phyloP scores from a whole-genome alignment of 176 grass and related monocot genomes.

The Pharus latifolius region DNA sequence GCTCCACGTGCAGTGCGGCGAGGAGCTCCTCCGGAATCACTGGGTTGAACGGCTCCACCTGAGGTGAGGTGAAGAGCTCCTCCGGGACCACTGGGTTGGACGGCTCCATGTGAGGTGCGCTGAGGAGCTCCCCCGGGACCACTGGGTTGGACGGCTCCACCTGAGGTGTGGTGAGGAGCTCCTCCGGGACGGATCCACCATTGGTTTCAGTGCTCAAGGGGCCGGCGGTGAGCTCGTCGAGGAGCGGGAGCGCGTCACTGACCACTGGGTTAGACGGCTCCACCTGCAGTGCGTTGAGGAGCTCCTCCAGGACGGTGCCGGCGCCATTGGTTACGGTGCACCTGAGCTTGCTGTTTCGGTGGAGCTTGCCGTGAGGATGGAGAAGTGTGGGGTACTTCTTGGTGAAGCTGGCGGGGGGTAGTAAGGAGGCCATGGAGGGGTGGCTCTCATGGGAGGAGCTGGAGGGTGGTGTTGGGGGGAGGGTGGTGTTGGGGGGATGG shows the following conservation, averaged over 20 bases:
- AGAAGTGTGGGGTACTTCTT: not conserved
- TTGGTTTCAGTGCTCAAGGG: too few relatives aligned
- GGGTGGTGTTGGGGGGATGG: not conserved
- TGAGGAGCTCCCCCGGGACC: not conserved
- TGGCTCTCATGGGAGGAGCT: slow-evolving; percentile 13
- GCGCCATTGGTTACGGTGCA: not conserved
- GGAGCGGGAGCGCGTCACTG: too few relatives aligned
- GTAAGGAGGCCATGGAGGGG: slow-evolving; percentile 44
- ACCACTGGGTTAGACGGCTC: too few relatives aligned
- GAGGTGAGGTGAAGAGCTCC: slow-evolving; percentile 4
- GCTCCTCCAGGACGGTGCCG: not conserved
- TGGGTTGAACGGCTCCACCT: slow-evolving; percentile 36
- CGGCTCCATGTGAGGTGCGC: not conserved
- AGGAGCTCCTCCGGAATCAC: slow-evolving; percentile 12
- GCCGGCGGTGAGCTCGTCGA: too few relatives aligned
- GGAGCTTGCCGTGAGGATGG: not conserved
- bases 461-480: not conserved
- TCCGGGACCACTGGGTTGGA: not conserved
- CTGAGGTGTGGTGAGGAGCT: not conserved
- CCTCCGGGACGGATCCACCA: not conserved
- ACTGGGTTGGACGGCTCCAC: not conserved
- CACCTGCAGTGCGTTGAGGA: too few relatives aligned
- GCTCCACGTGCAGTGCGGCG: slow-evolving; percentile 30
- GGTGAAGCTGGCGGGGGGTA: slow-evolving; percentile 17
- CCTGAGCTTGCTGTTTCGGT: not conserved